These are phyloP conservation scores for Kuraishia borneana DNA, from an alignment of 805 yeast genomes.

Conservation along the genomic window DNA sequence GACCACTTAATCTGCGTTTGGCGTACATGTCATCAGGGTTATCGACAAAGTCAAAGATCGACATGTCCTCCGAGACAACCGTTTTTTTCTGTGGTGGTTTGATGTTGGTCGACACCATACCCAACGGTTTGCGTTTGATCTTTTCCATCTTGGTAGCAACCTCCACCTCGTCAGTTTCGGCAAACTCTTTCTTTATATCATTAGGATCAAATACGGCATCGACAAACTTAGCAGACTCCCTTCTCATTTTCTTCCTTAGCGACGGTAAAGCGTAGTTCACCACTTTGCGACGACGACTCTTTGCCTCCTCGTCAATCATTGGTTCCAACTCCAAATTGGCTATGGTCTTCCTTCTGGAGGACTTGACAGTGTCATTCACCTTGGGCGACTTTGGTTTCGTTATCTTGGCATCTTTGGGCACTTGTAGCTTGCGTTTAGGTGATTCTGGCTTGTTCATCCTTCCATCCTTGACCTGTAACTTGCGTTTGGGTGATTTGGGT, in stretches of 20 bases:
- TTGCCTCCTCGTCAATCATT: neutral
- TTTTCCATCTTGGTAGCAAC: neutral
- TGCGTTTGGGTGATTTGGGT: neutral
- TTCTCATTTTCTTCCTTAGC: conserved; percentile 54
- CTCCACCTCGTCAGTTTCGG: neutral
- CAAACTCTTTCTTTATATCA: neutral
- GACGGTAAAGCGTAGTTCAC: conserved; percentile 64
- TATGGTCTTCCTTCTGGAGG: neutral
- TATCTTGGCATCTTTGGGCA: too few species aligned
- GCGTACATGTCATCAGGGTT: conserved; percentile 10
- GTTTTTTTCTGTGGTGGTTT: neutral
- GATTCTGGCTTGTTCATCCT: neutral
- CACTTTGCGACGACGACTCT: conserved; percentile 10
- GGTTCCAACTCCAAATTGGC: conserved; percentile 4
- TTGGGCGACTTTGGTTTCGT: neutral
- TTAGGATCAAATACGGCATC: conserved; percentile 42
- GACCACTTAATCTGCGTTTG: neutral
- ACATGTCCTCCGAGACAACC: conserved; percentile 14
- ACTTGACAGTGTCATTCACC: neutral
- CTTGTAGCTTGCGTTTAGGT: neutral
- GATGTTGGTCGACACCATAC: neutral
- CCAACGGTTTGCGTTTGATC: neutral
- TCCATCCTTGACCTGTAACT: neutral
- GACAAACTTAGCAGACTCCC: conserved; percentile 46
- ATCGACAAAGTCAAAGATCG: conserved; percentile 30